Conservation (phyloP, 192 early-diverging fungal genomes). For the Obelidium mucronatum region DNA sequence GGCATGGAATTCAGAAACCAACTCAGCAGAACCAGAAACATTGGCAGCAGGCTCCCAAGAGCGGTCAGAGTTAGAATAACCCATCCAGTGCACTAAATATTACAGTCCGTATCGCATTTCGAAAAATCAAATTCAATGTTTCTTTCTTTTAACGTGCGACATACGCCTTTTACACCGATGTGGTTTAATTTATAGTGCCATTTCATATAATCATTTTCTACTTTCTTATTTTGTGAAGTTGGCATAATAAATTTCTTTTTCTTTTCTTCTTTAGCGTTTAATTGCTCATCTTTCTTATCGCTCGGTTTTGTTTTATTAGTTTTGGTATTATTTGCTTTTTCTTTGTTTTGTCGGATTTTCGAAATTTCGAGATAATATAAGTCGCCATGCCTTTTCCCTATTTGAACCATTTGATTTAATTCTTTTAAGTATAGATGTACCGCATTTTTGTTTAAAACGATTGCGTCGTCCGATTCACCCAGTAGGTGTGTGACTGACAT, state of each 20-base stretch:
- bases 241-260: conserved; percentile 18
- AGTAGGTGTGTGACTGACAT: conserved; percentile 4
- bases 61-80: too few relatives aligned
- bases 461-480: background rate
- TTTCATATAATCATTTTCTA: background rate
- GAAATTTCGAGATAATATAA: background rate
- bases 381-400: background rate
- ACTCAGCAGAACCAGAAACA: too few relatives aligned
- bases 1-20: too few relatives aligned
- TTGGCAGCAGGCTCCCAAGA: too few relatives aligned
- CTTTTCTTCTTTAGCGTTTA: conserved; percentile 9
- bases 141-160: background rate
- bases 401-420: background rate
- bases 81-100: too few relatives aligned
- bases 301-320: background rate
- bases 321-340: background rate
- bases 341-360: background rate
- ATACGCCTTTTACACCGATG: conserved; percentile 4
- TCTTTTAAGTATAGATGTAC: conserved; percentile 1
- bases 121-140: background rate
- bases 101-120: too few relatives aligned
- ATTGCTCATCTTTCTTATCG: background rate
- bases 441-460: background rate
- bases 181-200: conserved; percentile 9
- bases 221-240: background rate